Conservation (phyloP, 1,284 basidiomycete species). For the Cutaneotrichosporon mucoides region DNA sequence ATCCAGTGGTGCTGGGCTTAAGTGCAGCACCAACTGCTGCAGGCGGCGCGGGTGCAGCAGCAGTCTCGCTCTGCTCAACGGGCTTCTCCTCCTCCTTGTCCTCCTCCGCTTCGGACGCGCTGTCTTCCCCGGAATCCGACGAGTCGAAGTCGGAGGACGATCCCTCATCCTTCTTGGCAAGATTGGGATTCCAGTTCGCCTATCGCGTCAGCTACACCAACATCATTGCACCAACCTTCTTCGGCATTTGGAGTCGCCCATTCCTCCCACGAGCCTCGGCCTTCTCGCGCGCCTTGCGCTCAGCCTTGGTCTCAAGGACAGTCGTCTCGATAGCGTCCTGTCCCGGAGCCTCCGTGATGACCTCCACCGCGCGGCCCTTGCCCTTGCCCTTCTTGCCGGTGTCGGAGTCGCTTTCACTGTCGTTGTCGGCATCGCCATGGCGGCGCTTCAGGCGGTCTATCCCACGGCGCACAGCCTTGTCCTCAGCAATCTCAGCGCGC, state of each 20-base stretch:
- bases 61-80: background rate
- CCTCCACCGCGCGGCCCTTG: slow-evolving; percentile 60
- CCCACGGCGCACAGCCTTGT: slow-evolving; percentile 63
- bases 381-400: slow-evolving; percentile 56
- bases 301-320: slow-evolving; percentile 37
- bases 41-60: background rate
- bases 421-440: slow-evolving; percentile 55
- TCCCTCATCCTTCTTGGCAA: slow-evolving; percentile 17
- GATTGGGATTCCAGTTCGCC: slow-evolving; percentile 43
- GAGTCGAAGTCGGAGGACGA: slow-evolving; percentile 48
- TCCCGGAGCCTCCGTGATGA: slow-evolving; percentile 55
- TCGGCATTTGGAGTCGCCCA: slow-evolving; percentile 25
- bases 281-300: slow-evolving; percentile 22
- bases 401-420: slow-evolving; percentile 40
- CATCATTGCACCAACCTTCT: slow-evolving; percentile 37
- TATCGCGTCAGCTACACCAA: slow-evolving; percentile 10
- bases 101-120: slow-evolving; percentile 13
- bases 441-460: slow-evolving; percentile 57
- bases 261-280: slow-evolving; percentile 15
- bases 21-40: background rate
- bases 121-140: slow-evolving; percentile 44
- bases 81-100: slow-evolving; percentile 5
- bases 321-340: slow-evolving; percentile 52
- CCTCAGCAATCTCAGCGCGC: slow-evolving; percentile 75
- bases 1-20: background rate